A percentile compares a stretch with the other conserved stretches of the same genome.
phyloP scores from a whole-genome alignment of 2,329 filamentous ascomycete genomes.

The Arthroderma sp. region DNA sequence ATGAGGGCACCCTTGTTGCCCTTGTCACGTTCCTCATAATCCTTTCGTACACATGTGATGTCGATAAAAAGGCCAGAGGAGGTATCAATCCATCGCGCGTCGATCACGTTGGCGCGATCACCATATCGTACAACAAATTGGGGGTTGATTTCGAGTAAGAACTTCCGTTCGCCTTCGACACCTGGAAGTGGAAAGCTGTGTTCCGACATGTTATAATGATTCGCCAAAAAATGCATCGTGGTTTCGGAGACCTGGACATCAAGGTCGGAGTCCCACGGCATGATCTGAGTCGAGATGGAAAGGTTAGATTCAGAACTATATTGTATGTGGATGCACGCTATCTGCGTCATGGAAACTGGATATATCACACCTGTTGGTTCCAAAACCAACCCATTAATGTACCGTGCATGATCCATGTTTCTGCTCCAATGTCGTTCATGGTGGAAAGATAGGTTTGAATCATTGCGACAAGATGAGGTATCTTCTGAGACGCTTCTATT shows the following conservation, averaged over 20 bases:
- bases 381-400: slow-evolving; percentile 51
- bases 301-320: background rate
- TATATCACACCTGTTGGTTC: slow-evolving; percentile 36
- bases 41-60: slow-evolving; percentile 43
- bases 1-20: slow-evolving; percentile 34
- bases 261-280: slow-evolving; percentile 50
- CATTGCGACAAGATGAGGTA: slow-evolving; percentile 36
- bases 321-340: too few relatives aligned
- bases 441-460: slow-evolving; percentile 44
- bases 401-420: slow-evolving; percentile 53
- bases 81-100: slow-evolving; percentile 49
- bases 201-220: slow-evolving; percentile 51
- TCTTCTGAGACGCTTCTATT: slow-evolving; percentile 36
- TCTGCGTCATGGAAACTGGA: background rate
- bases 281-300: slow-evolving; percentile 24
- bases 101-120: slow-evolving; percentile 44
- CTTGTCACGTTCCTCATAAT: slow-evolving; percentile 25
- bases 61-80: slow-evolving; percentile 49
- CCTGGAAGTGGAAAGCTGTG: slow-evolving; percentile 34
- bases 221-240: slow-evolving; percentile 43
- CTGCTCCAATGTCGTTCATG: slow-evolving; percentile 43
- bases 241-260: slow-evolving; percentile 46
- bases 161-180: slow-evolving; percentile 27
- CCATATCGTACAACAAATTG: slow-evolving; percentile 34
- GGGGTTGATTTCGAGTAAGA: slow-evolving; percentile 48